Evolutionary conservation across 306 rosid genomes (phyloP).

Genomic region (Quercus ilex): DNA sequence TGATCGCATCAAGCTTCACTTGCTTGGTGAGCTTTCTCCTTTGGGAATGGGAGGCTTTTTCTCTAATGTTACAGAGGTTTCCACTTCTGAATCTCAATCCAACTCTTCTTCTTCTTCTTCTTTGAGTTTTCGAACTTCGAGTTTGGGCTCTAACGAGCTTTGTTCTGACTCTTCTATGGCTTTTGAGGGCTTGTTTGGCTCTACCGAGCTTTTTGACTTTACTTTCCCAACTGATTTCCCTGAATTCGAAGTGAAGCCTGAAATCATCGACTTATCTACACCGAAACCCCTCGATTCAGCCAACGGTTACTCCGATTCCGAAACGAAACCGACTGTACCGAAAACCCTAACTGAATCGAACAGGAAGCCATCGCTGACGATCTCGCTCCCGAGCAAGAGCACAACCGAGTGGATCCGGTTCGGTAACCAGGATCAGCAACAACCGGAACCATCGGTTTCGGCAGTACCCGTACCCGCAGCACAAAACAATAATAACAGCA

Average conservation of each 20-base stretch:
- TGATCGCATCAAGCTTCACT: constrained; percentile 52
- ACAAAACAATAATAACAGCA: too few relatives aligned
- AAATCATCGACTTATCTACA: constrained; percentile 38
- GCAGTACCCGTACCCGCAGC: not conserved
- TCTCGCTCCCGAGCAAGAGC: constrained; percentile 53
- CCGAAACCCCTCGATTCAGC: constrained; percentile 9
- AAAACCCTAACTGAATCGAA: not conserved
- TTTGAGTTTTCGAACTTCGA: constrained; percentile 18
- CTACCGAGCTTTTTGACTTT: constrained; percentile 21
- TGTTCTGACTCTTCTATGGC: constrained; percentile 28
- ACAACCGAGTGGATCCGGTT: constrained; percentile 68
- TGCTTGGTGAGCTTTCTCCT: constrained; percentile 70
- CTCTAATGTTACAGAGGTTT: not conserved
- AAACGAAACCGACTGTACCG: constrained; percentile 6
- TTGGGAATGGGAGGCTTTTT: not conserved
- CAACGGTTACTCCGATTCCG: constrained; percentile 1
- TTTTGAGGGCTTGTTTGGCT: constrained; percentile 23
- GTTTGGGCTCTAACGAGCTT: constrained; percentile 15
- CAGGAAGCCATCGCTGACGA: constrained; percentile 52
- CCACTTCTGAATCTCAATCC: constrained; percentile 20
- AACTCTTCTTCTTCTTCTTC: constrained; percentile 3
- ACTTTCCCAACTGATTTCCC: constrained; percentile 9
- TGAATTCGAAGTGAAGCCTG: constrained; percentile 41
- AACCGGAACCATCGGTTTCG: not conserved
- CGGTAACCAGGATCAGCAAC: constrained; percentile 21